Base-by-base conservation (phyloP, 1,139 yeast genomes). In the Suhomyces chickasaworum region DNA sequence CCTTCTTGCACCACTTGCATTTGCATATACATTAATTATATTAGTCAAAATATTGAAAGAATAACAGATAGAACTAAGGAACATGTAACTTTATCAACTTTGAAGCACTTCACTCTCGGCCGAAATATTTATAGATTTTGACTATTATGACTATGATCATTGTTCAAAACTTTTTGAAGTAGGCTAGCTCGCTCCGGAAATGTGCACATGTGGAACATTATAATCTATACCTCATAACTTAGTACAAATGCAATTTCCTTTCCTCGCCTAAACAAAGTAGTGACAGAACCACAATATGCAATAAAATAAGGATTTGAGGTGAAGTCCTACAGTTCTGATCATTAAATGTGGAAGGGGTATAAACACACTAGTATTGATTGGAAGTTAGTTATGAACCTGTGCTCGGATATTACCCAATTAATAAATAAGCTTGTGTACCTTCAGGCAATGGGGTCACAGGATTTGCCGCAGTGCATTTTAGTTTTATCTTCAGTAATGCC, bases 261-360 rank as follows among this genome's bases (percentile, higher is more conserved):
- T 29, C 40, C 16, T 29, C 21, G 17, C 9, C 30, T 22, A 29
- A 16, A 37, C 30, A 29, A 17, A 9, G 17, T 29, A n/a, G 18
- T 30, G 25, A 21, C 25, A 39, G 33, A 31, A 29, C 36, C n/a
- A 27, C 18, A 22, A 31, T 31, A 22, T 18, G 7, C 29, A 3
- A 9, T 13, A 25, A 25, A 23, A 10, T 9, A 21, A 37, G 2
- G 35, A 10, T 21, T 39, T 31, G 27, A 39, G 41, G 41, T 27
- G 25, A 30, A 5, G 7, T 17, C 20, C n/a, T 37, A 29, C 37
- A 35, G 37, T 18, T 35, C 10, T 29, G 29, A 35, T 20, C 17
- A 35, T 13, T 15, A 35, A 35, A 35, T 35, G 37, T 35, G 37
- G 37, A 22, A 35, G 37, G 37, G 37, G 37, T 13, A 35, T 35